Conservation (phyloP, 2,329 filamentous ascomycete species). For the Fusarium tanahbumbuense region DNA sequence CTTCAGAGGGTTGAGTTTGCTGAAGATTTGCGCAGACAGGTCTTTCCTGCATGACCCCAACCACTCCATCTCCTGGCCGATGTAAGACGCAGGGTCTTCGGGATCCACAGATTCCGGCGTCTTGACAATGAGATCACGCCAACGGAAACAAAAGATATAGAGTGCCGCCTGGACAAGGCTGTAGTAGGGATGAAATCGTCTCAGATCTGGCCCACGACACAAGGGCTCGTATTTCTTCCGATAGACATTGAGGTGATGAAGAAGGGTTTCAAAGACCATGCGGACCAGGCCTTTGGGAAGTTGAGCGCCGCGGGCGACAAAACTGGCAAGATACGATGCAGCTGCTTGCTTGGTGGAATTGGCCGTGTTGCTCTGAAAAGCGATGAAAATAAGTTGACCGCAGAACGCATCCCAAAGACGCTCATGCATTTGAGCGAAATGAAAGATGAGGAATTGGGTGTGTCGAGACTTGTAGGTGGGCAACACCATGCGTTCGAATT, state of each 20-base stretch:
- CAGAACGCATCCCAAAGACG: conserved; percentile 85
- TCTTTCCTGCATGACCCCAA: conserved; percentile 78
- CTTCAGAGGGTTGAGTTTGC: conserved; percentile 92
- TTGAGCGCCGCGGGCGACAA: conserved; percentile 89
- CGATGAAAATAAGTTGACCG: conserved; percentile 70
- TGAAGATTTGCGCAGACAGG: conserved; percentile 82
- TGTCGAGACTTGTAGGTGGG: conserved; percentile 93
- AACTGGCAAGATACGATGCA: conserved; percentile 92
- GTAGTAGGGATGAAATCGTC: conserved; percentile 87
- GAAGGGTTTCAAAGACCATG: conserved; percentile 82
- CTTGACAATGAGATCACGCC: conserved; percentile 84
- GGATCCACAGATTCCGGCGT: conserved; percentile 70
- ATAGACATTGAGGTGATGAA: conserved; percentile 80
- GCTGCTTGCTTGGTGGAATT: conserved; percentile 84
- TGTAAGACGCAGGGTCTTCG: conserved; percentile 69
- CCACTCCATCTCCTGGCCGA: conserved; percentile 82
- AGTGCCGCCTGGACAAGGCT: conserved; percentile 87
- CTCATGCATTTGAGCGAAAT: conserved; percentile 87
- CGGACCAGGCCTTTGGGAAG: conserved; percentile 82
- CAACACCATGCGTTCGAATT: conserved; percentile 89
- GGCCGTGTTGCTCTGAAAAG: conserved; percentile 71
- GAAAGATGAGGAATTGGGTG: conserved; percentile 95
- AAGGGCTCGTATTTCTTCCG: conserved; percentile 76
- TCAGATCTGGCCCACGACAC: conserved; percentile 86
- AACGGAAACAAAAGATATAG: conserved; percentile 98